A percentile compares a stretch with the other conserved stretches of the same genome.
phyloP scores from a whole-genome alignment of 805 yeast genomes.

The Pichia gijzeniarum region DNA sequence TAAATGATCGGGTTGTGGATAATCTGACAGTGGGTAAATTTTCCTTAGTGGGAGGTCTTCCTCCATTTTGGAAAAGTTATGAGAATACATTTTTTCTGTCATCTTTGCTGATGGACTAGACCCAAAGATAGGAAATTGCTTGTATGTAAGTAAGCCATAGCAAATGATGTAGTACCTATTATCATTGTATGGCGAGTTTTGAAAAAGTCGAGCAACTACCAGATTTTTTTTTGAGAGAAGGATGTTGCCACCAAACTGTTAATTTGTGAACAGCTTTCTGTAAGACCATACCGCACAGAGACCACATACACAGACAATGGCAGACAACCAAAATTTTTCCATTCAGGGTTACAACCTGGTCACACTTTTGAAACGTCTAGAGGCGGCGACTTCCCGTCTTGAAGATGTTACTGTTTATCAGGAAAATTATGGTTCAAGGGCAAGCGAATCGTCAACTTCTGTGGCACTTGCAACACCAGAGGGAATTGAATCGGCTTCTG shows the following conservation, averaged over 20 bases:
- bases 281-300: too few relatives aligned
- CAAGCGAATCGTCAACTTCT: conserved; percentile 12
- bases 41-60: conserved; percentile 36
- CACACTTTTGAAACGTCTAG: conserved; percentile 73
- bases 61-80: conserved; percentile 15
- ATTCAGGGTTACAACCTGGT: conserved; percentile 84
- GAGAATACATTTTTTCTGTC: conserved; percentile 6
- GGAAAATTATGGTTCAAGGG: conserved; percentile 39
- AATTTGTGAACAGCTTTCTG: too few relatives aligned
- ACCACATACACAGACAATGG: neutral
- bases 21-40: conserved; percentile 38
- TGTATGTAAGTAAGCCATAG: too few relatives aligned
- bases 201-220: too few relatives aligned
- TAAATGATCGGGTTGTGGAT: conserved; percentile 30
- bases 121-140: too few relatives aligned
- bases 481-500: conserved; percentile 5
- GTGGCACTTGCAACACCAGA: conserved; percentile 11
- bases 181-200: neutral
- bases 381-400: conserved; percentile 87
- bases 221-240: too few relatives aligned
- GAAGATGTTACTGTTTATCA: conserved; percentile 84
- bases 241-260: conserved; percentile 1
- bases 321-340: conserved; percentile 31
- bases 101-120: neutral
- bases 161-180: neutral